Evolutionary conservation across 2,329 filamentous ascomycete species (phyloP), one percentile per base, ranked within the genome.

Genomic region (Trichophyton equinum): DNA sequence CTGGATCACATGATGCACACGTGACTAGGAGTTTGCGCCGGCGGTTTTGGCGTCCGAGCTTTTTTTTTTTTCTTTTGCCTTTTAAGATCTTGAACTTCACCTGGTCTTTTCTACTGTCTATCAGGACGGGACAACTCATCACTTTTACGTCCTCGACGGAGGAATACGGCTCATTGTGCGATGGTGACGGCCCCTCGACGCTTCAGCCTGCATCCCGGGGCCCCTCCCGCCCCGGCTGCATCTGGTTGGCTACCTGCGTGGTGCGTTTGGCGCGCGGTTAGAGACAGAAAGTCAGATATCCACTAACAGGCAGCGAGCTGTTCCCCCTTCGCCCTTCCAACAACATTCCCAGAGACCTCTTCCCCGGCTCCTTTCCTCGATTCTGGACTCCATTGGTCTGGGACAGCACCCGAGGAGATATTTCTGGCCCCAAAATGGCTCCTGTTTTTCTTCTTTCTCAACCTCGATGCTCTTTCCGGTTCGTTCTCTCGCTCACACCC

Each of bases 211-310:
- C 27, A 55, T n/a, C n/a, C 51, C 20, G 13, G 51, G n/a, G 51
- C 30, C 51, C 51, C 11, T 55, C n/a, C 49, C 51, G 51, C 2
- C 15, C 40, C 40, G 15, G 51, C 51, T 55, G 51, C 30, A 18
- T 4, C 51, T 55, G 51, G 51, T 55, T 55, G 51, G 51, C 30
- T 27, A 27, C 27, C 30, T 33, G 51, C 8, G 51, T 55, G 13
- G 27, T 55, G 25, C 27, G 0, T 55, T 55, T 55, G 51, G 51
- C 51, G 51, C 51, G 51, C 51, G 51, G 51, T 55, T 55, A 55
- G 51, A 55, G 51, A 55, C 51, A 15, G 49, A 55, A 55, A 55
- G 51, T 55, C 51, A 55, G 51, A 55, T 55, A 55, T 55, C 51
- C 51, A 55, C 51, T 30, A 36, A 36, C 25, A 55, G 51, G 15